Base-by-base conservation (phyloP, 441 rosid species). In the Arabidopsis lyrata region DNA sequence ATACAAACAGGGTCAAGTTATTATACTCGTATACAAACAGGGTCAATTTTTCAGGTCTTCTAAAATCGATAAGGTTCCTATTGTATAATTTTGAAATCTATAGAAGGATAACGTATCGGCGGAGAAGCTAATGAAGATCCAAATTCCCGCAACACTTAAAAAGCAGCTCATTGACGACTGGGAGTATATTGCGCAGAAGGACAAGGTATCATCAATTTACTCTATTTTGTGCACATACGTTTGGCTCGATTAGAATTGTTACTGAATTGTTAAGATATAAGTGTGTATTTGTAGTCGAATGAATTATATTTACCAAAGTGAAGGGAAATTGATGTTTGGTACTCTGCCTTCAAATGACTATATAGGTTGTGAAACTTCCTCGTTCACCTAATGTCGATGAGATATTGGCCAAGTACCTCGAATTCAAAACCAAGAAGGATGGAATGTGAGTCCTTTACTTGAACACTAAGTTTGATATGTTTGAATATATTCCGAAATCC, bases 311-410 rank as follows among this genome's bases (percentile, higher is more conserved):
- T 34, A 53, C 2, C 63, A 42, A 53, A 72, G 27, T 63, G 29
- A 18, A 56, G 7, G 32, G 5, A 32, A 53, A 53, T 68, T 27
- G 4, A 15, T 0, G 3, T 15, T 22, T n/a, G 48, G 36, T 65
- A 5, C 24, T 59, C 2, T 12, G 16, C 65, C 54, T 58, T 50
- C 41, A 68, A 32, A 68, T 74, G 73, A 34, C 70, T 57, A 53
- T 80, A 83, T 87, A 95, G 99, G 90, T 93, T 81, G 86, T 95
- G 77, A 93, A 88, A 82, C 97, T 95, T 84, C 99, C 99, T 3
- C 87, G 97, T 9, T 83, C 88, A 13, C 97, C 98, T 32, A 95
- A 57, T 74, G 88, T 95, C 36, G 98, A 95, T 82, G 97, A 93
- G 57, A 86, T 95, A 74, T 81, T 95, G 81, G 74, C 94, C 6